These are phyloP conservation scores for Begonia masoniana DNA, from an alignment of 306 rosid species.

Conservation along the genomic window DNA sequence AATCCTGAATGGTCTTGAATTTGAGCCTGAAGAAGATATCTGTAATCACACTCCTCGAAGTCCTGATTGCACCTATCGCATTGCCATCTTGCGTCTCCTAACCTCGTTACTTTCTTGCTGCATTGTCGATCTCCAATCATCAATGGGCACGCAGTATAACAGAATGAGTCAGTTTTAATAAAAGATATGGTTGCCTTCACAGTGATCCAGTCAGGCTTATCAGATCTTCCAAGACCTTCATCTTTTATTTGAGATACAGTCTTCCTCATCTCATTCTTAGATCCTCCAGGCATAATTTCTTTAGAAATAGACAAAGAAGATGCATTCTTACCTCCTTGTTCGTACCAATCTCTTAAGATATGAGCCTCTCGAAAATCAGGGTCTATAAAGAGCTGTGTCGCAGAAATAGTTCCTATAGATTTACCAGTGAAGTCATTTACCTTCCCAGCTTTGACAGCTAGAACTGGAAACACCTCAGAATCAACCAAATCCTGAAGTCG, in stretches of 20 bases:
- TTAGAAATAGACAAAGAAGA: constrained; percentile 65
- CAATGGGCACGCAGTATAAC: constrained; percentile 92
- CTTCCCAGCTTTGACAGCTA: constrained; percentile 92
- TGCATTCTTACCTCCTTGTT: constrained; percentile 54
- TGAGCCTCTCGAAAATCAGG: constrained; percentile 70
- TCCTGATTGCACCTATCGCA: constrained; percentile 95
- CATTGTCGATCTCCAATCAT: constrained; percentile 95
- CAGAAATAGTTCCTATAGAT: constrained; percentile 75
- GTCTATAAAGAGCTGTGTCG: constrained; percentile 78
- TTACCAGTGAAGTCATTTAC: constrained; percentile 87
- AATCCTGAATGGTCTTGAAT: constrained; percentile 76
- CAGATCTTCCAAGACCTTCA: constrained; percentile 89
- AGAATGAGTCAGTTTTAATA: constrained; percentile 76
- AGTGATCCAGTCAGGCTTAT: constrained; percentile 89
- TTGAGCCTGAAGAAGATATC: constrained; percentile 97
- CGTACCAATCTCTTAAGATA: constrained; percentile 69
- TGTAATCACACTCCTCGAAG: constrained; percentile 81
- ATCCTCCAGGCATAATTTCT: constrained; percentile 48
- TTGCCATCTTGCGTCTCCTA: constrained; percentile 51
- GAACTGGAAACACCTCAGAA: constrained; percentile 49
- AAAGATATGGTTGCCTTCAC: constrained; percentile 71
- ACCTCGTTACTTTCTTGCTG: constrained; percentile 67
- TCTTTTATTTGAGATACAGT: constrained; percentile 84
- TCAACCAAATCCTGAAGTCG: constrained; percentile 61
- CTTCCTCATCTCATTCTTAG: constrained; percentile 73